These are phyloP conservation scores for Solanum hybrid DNA, from an alignment of 305 asterid genomes.

Conservation along the genomic window DNA sequence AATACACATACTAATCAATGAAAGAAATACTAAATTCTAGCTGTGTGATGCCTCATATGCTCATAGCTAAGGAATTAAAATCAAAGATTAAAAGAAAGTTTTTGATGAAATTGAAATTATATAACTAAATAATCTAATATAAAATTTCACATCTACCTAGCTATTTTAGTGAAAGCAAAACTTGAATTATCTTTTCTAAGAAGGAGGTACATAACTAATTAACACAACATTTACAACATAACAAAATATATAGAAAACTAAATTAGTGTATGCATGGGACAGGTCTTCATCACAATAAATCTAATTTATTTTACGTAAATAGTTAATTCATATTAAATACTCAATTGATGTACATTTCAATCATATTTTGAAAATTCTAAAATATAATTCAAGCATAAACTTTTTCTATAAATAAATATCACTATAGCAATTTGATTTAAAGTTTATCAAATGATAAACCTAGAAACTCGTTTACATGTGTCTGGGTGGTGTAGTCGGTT, in stretches of 20 bases:
- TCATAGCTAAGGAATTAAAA: not conserved
- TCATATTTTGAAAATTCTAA: not conserved
- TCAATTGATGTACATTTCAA: not conserved
- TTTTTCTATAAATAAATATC: not conserved
- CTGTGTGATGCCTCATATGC: not conserved
- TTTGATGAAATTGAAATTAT: not conserved
- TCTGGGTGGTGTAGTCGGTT: constrained; percentile 99
- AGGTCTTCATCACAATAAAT: not conserved
- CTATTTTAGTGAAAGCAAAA: too few species aligned
- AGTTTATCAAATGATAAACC: rapidly evolving
- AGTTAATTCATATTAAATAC: not conserved
- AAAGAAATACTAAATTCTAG: too few species aligned
- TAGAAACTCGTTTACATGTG: not conserved
- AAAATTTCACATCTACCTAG: not conserved
- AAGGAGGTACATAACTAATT: too few species aligned
- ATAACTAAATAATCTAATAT: not conserved
- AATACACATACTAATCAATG: not conserved
- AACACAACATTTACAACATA: not conserved
- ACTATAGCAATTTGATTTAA: not conserved
- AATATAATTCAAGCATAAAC: not conserved
- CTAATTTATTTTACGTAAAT: not conserved
- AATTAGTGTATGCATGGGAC: not conserved
- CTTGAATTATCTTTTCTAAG: not conserved
- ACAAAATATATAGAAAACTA: not conserved
- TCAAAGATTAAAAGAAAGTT: too few species aligned